phyloP scores from a whole-genome alignment of 768 basidiomycete species.

The Leccinum sublutescens region DNA sequence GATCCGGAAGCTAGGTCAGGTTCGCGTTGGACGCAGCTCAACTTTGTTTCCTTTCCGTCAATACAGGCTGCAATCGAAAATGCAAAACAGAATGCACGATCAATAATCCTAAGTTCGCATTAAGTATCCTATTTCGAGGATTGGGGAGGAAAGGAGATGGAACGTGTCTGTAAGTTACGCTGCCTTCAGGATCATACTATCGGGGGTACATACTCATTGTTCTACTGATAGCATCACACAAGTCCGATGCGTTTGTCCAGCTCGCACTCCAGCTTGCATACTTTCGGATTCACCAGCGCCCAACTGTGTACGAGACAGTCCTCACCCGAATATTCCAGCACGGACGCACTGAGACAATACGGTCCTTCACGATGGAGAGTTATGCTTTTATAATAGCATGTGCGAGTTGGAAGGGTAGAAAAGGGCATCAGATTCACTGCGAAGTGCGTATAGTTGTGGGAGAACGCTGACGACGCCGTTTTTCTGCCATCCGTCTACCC shows the following conservation, averaged over 20 bases:
- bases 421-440: background rate
- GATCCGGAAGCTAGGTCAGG: slow-evolving; percentile 9
- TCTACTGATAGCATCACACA: slow-evolving; percentile 41
- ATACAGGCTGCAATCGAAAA: slow-evolving; percentile 54
- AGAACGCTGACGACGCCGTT: background rate
- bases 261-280: slow-evolving; percentile 91
- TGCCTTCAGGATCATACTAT: background rate
- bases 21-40: slow-evolving; percentile 56
- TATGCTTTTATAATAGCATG: slow-evolving; percentile 48
- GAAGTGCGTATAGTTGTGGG: slow-evolving; percentile 11
- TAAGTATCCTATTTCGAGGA: slow-evolving; percentile 79
- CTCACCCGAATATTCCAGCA: slow-evolving; percentile 83
- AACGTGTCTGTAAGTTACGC: slow-evolving; percentile 54
- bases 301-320: slow-evolving; percentile 91
- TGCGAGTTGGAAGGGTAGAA: slow-evolving; percentile 17
- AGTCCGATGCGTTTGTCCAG: slow-evolving; percentile 86
- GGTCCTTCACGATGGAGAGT: slow-evolving; percentile 70
- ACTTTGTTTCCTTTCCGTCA: slow-evolving; percentile 70
- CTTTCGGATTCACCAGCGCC: slow-evolving; percentile 71
- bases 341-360: slow-evolving; percentile 89
- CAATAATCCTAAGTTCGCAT: slow-evolving; percentile 70
- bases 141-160: slow-evolving; percentile 89
- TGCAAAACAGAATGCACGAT: slow-evolving; percentile 56
- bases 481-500: slow-evolving; percentile 1
- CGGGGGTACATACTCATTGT: background rate